phyloP scores from a whole-genome alignment of 345 rosid genomes.

The Citrus australasica region DNA sequence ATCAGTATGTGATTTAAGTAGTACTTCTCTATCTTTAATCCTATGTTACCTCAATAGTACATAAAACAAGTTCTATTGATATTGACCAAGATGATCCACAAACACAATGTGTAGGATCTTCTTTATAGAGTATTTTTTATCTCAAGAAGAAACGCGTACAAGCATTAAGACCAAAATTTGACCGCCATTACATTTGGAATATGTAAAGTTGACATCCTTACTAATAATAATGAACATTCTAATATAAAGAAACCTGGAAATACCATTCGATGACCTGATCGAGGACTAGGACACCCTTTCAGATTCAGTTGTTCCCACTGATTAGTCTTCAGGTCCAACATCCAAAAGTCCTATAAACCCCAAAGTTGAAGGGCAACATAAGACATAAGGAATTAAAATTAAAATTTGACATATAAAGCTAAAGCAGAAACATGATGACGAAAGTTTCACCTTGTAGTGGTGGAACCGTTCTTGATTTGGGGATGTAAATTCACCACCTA shows the following conservation, averaged over 20 bases:
- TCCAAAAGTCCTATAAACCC: slow-evolving; percentile 75
- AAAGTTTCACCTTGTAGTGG: slow-evolving; percentile 75
- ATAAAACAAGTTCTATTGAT: neutral
- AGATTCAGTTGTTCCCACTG: slow-evolving; percentile 91
- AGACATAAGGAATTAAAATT: neutral
- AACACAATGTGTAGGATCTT: neutral
- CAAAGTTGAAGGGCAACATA: slow-evolving; percentile 4
- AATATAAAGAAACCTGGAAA: slow-evolving; percentile 14
- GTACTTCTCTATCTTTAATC: neutral
- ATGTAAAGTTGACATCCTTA: neutral
- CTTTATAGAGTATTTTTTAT: neutral
- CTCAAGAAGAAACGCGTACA: neutral
- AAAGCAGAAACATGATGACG: neutral
- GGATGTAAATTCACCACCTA: slow-evolving; percentile 97
- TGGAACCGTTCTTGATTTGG: slow-evolving; percentile 97
- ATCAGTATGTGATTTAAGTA: neutral
- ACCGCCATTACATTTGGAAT: neutral
- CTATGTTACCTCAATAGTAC: neutral
- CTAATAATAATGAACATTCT: neutral
- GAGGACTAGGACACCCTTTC: slow-evolving; percentile 90
- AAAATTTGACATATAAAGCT: neutral
- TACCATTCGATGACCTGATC: slow-evolving; percentile 99
- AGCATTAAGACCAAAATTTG: neutral
- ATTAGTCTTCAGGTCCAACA: slow-evolving; percentile 87
- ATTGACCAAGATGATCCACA: neutral